Percentiles rank a stretch among this genome's conserved stretches.
These are phyloP conservation scores for Cladosporium sphaerospermum DNA, from an alignment of 2,329 filamentous ascomycete genomes.

Conservation along the genomic window DNA sequence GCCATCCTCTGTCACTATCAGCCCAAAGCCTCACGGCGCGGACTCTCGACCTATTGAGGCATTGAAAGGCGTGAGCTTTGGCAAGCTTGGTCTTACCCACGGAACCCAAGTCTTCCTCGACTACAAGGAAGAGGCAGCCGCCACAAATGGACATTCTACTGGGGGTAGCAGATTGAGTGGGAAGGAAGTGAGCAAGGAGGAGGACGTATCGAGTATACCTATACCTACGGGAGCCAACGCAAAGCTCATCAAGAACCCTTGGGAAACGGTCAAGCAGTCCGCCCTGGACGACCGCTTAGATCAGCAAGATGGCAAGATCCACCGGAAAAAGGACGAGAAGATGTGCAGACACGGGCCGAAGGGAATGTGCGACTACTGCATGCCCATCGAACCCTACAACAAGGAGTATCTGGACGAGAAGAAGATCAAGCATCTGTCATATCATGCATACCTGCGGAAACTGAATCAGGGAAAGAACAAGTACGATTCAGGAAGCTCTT, in stretches of 20 bases:
- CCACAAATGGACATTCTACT: conserved; percentile 44
- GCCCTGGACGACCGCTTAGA: conserved; percentile 81
- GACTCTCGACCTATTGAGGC: conserved; percentile 49
- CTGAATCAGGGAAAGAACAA: conserved; percentile 96
- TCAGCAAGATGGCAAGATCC: conserved; percentile 82
- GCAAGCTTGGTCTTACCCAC: conserved; percentile 58
- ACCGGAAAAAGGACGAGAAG: conserved; percentile 63
- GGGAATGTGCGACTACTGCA: conserved; percentile 99
- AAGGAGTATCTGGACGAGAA: conserved; percentile 83
- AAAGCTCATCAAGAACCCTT: conserved; percentile 72
- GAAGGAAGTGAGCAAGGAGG: conserved; percentile 62
- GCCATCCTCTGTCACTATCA: conserved; percentile 51
- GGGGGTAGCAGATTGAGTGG: conserved; percentile 67
- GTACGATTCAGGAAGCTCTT: conserved; percentile 85
- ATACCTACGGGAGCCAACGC: conserved; percentile 51
- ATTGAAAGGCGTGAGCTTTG: conserved; percentile 50
- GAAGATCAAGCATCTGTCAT: conserved; percentile 98
- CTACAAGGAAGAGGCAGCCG: conserved; percentile 57
- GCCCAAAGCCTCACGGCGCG: conserved; percentile 55
- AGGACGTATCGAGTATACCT: conserved; percentile 57
- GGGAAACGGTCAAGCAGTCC: conserved; percentile 88
- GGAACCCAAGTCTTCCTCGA: conserved; percentile 86
- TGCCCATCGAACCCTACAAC: conserved; percentile 91
- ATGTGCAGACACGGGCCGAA: conserved; percentile 96
- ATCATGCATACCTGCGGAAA: conserved; percentile 90